Conservation (phyloP, 2,329 filamentous ascomycete genomes). For the Claviceps digitariae region DNA sequence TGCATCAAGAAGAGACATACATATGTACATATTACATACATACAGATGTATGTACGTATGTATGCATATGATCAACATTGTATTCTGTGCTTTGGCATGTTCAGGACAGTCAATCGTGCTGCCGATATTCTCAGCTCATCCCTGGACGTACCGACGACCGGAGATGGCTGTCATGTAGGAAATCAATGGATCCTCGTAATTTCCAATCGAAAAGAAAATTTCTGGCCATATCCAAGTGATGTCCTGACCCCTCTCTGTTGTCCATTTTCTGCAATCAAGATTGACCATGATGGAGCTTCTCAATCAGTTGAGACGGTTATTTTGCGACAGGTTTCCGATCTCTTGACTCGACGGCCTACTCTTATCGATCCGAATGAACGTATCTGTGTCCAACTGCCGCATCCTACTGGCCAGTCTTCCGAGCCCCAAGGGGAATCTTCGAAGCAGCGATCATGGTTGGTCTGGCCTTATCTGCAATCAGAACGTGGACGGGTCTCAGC, state of each 20-base stretch:
- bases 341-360: background rate
- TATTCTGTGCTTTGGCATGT: background rate
- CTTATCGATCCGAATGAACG: background rate
- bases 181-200: background rate
- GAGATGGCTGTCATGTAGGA: background rate
- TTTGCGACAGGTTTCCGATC: background rate
- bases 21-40: no score
- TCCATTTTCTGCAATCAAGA: background rate
- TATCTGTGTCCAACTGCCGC: background rate
- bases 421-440: background rate
- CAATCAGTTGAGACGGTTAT: background rate
- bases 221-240: background rate
- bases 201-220: background rate
- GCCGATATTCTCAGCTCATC: background rate
- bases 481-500: background rate
- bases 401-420: background rate
- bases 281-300: background rate
- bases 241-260: background rate
- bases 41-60: no score
- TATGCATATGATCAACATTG: background rate
- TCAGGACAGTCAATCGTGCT: background rate
- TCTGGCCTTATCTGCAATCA: constrained; percentile 2
- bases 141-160: background rate
- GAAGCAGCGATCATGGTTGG: constrained; percentile 2
- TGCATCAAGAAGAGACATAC: no score